Percentiles rank a stretch among this genome's conserved stretches.
These are phyloP conservation scores for Symmetrospora coprosmae DNA, from an alignment of 768 basidiomycete species.

Conservation along the genomic window DNA sequence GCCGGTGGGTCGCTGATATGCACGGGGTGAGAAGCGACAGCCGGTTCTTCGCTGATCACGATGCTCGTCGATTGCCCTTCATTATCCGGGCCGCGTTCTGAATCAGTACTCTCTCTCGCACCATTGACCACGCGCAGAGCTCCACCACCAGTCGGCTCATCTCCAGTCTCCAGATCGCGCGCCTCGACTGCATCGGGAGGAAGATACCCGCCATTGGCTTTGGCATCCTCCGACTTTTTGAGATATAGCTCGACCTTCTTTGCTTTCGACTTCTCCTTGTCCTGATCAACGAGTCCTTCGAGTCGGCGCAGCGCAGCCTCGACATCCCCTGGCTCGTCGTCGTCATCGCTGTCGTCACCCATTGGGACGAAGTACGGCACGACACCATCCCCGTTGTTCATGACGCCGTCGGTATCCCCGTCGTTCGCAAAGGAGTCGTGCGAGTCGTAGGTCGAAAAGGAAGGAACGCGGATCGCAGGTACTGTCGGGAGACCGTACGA, in stretches of 20 bases:
- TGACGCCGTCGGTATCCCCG: neutral
- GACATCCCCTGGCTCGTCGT: conserved; percentile 52
- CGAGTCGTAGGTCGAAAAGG: neutral
- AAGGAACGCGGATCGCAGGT: neutral
- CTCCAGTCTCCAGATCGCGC: neutral
- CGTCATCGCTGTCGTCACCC: conserved; percentile 48
- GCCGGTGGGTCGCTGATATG: no score
- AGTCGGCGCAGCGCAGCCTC: conserved; percentile 65
- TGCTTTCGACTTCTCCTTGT: conserved; percentile 42
- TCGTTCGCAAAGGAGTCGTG: conserved; percentile 17
- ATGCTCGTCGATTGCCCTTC: no score
- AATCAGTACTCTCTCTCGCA: no score
- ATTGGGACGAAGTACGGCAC: conserved; percentile 45
- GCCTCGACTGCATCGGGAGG: neutral
- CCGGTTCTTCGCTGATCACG: no score
- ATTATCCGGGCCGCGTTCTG: no score
- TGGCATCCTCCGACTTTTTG: conserved; percentile 24
- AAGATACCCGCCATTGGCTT: neutral
- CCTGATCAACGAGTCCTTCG: conserved; percentile 70
- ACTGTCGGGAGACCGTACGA: conserved; percentile 13
- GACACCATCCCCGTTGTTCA: conserved; percentile 33
- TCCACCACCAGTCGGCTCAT: neutral
- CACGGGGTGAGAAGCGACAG: no score
- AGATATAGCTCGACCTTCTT: conserved; percentile 29
- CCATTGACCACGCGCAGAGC: neutral